Conservation (phyloP, 352 stramenopile species). For the Phytopythium litorale region DNA sequence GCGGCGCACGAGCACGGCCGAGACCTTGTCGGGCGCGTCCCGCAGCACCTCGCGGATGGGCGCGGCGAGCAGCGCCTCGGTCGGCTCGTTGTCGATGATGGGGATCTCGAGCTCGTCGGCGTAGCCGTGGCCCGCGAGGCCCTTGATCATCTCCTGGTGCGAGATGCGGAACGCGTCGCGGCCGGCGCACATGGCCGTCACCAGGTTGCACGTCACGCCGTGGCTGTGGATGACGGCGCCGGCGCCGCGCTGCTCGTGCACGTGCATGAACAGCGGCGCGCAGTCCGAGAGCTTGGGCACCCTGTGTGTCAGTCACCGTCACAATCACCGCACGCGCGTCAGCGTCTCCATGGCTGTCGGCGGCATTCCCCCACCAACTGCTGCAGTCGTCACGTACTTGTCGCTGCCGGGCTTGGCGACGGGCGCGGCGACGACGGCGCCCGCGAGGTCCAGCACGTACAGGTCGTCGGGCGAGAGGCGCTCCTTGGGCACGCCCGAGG, state of each 20-base stretch:
- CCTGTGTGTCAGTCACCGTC: conserved; percentile 12
- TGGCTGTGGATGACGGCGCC: conserved; percentile 81
- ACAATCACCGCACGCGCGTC: not conserved
- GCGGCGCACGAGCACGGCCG: conserved; percentile 92
- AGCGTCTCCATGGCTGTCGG: not conserved
- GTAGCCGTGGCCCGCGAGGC: conserved; percentile 90
- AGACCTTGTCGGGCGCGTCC: conserved; percentile 82
- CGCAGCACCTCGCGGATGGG: conserved; percentile 83
- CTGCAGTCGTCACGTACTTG: conserved; percentile 18
- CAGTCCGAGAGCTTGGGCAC: conserved; percentile 90
- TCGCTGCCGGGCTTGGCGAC: conserved; percentile 28
- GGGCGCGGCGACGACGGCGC: conserved; percentile 67
- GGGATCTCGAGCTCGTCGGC: conserved; percentile 92
- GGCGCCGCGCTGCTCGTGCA: conserved; percentile 85
- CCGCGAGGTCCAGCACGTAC: conserved; percentile 91
- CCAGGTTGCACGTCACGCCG: conserved; percentile 83
- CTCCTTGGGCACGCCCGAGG: conserved; percentile 96
- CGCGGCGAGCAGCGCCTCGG: conserved; percentile 90
- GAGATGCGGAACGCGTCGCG: conserved; percentile 87
- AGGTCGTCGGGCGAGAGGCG: conserved; percentile 93
- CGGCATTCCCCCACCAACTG: too few species aligned
- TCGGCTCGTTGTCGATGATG: conserved; percentile 96
- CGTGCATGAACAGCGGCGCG: conserved; percentile 91
- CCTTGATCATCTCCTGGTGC: conserved; percentile 98
- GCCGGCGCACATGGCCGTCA: conserved; percentile 87